Evolutionary conservation across 2,329 filamentous ascomycete species (phyloP), one percentile per base, ranked within the genome.

Genomic region (Madurella fahalii): DNA sequence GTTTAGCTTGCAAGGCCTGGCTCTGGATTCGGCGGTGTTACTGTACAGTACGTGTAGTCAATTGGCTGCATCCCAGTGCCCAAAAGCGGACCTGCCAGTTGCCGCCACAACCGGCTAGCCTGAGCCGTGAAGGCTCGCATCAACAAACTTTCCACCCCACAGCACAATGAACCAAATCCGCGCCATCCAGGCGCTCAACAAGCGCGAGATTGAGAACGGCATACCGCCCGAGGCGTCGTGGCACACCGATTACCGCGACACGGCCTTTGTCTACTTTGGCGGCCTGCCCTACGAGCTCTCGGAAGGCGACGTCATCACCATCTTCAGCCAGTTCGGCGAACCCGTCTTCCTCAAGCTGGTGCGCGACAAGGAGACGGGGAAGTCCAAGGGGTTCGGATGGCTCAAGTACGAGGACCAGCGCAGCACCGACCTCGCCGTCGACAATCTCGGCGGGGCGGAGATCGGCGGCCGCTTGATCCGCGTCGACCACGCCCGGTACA

Each of bases 321-420:
- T 99, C 57, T 99, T 97, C 77, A 96, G 91, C 7, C 94, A 99
- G 71, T 99, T 87, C 68, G 94, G 94, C 64, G 93, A 97, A 68
- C 95, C 95, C 2, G 89, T 92, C 2, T 95, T 93, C 72, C 80
- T 99, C 56, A 95, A 96, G 65, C 83, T 99, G 12, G 85, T 87
- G 46, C 90, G 94, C 66, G 94, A 99, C 77, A 94, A 94, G 68
- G 95, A 97, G 69, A 95, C 92, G 0, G 94, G 94, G 58, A 96
- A 96, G 73, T 95, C 89, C 58, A 88, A 87, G 62, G 94, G 94
- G 0, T 99, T 97, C 68, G 91, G 88, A 2, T 99, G 95, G 80
- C 80, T 99, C 55, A 99, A 99, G 69, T 99, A 97, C 72, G 94
- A 99, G 70, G 93, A 99, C 71, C 94, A 99, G 75, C 82, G 93